Evolutionary conservation across 805 yeast species (phyloP), one percentile per base, ranked within the genome.

Genomic region (Kodamaea sagamina): DNA sequence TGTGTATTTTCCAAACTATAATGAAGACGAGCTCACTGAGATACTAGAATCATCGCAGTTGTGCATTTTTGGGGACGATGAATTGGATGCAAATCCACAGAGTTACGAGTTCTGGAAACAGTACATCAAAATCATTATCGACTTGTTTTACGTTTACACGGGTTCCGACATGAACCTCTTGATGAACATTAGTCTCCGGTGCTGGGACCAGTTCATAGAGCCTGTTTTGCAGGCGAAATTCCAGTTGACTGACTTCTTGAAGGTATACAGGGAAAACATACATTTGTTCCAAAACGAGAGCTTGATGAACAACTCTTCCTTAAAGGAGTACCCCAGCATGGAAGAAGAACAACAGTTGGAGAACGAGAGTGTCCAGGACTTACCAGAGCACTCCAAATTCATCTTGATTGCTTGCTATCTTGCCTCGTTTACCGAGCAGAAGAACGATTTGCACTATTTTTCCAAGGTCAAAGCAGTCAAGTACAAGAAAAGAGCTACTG

Each of bases 321-420:
- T 66, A 15, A 36, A 47, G n/a, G 65, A 59, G 32, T 66, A 54
- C 39, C 54, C 43, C 3, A 58, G 63, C 0, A 39, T 47, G 46
- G 53, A 51, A 29, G 57, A 50, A 6, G 69, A 62, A 39, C 42
- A 40, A 9, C 35, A 46, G 4, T 44, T 53, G n/a, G 49, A 55
- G 1, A 42, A 41, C 50, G 32, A 58, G 32, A 8, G 54, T 13
- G 54, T 61, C 11, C 52, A 72, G 40, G 83, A 81, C 49, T 63
- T 86, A 32, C 80, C 90, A 0, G 58, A 56, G 6, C 74, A 78
- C 39, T 76, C 92, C 2, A 85, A 86, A 55, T 87, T 77, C 55
- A 63, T 90, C n/a, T 62, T 89, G 11, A 75, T 89, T 24, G 88
- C 96, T 1, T 82, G 95, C 0, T 90, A 85, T 59, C 65, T 89